Base-by-base conservation (phyloP, 371 early-diverging fungal species). In the Mortierella sp. region DNA sequence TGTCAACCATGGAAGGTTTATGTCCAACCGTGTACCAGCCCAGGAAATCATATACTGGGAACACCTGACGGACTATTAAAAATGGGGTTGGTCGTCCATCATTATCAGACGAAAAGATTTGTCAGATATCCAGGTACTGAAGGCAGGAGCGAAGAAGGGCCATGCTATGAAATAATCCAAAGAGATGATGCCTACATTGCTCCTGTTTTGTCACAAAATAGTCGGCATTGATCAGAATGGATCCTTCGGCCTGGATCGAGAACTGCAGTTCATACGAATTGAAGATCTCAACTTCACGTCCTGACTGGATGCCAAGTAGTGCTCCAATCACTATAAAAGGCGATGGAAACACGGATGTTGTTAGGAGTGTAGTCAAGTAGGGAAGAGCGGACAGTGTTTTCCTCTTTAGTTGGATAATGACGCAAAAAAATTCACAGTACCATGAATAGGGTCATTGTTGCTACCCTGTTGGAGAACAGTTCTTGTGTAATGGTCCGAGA, bases 401-500 rank as follows among this genome's bases (percentile, higher is more conserved):
- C 56, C 29, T n/a, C n/a, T n/a, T n/a, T n/a, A n/a, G n/a, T n/a
- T n/a, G n/a, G 55, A 52, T 53, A 45, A 44, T 28, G 18, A 64
- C 18, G 37, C 51, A 51, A 51, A 44, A 30, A n/a, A 23, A 62
- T 58, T 60, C 43, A 64, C 55, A 21, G 46, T 26, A 83, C 84
- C 84, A 68, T 82, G 80, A 48, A 83, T 74, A 52, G 72, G 52
- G 68, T 70, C 28, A 74, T 80, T 47, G 59, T 68, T 15, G 70
- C 71, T n/a, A 84, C 83, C 37, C 47, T 80, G 74, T 76, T 94
- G 94, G 66, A 91, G 72, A 61, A 86, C 86, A 15, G 84, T 85
- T 30, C 95, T 89, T 48, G 93, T 94, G 77, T 85, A 92, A 62
- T 96, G 96, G 74, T 96, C 96, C 12, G 95, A 94, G 55, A 95